Conservation (phyloP, 2,329 filamentous ascomycete genomes). For the Monosporascus ibericus region DNA sequence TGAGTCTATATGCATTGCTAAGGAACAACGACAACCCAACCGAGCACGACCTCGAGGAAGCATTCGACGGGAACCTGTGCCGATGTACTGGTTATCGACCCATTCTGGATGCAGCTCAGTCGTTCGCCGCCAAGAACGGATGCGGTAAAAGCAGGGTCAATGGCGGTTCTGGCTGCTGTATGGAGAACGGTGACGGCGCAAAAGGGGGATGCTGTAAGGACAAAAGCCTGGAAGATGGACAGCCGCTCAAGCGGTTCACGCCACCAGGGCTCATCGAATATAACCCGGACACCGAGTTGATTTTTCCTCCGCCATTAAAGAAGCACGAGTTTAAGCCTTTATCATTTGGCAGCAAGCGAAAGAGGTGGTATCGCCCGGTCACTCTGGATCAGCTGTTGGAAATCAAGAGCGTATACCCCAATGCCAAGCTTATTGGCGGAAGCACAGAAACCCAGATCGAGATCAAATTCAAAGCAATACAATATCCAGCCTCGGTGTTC, state of each 20-base stretch:
- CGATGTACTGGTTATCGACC: slow-evolving; percentile 93
- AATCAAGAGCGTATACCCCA: slow-evolving; percentile 80
- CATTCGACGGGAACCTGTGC: slow-evolving; percentile 94
- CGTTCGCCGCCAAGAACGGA: slow-evolving; percentile 58
- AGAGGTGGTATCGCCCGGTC: slow-evolving; percentile 87
- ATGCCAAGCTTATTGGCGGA: slow-evolving; percentile 90
- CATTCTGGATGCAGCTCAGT: slow-evolving; percentile 89
- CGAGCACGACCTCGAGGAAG: slow-evolving; percentile 84
- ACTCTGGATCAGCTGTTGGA: slow-evolving; percentile 82
- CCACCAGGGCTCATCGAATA: slow-evolving; percentile 92
- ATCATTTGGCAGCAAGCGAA: slow-evolving; percentile 88
- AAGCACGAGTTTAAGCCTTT: slow-evolving; percentile 78
- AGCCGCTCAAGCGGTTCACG: slow-evolving; percentile 64
- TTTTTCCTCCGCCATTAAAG: slow-evolving; percentile 81
- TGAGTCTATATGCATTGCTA: slow-evolving; percentile 91
- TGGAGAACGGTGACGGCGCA: slow-evolving; percentile 52
- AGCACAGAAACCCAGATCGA: slow-evolving; percentile 98
- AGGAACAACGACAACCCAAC: slow-evolving; percentile 75
- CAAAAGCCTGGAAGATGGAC: slow-evolving; percentile 40
- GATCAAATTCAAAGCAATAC: slow-evolving; percentile 93
- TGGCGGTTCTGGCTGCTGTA: slow-evolving; percentile 60
- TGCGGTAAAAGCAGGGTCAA: slow-evolving; percentile 46
- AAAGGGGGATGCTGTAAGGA: slow-evolving; percentile 66
- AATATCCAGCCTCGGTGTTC: slow-evolving; percentile 84
- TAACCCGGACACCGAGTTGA: slow-evolving; percentile 86